Evolutionary conservation across 805 yeast genomes (phyloP).

Genomic region (Wickerhamiella occidentalis): DNA sequence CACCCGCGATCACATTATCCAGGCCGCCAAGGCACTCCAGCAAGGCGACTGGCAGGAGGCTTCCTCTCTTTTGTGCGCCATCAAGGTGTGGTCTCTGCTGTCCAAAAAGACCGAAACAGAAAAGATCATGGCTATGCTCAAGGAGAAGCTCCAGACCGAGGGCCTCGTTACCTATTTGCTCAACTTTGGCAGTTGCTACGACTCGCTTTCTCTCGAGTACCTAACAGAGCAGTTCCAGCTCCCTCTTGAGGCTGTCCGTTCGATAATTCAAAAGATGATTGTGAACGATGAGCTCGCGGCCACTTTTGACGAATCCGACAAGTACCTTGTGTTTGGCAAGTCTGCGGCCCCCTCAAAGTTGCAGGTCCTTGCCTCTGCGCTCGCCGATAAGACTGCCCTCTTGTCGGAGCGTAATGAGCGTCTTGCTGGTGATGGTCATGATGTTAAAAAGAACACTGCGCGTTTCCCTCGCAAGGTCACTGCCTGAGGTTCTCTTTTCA

Average conservation of each 20-base stretch:
- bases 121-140: constrained; percentile 46
- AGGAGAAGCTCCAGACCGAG: constrained; percentile 70
- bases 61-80: constrained; percentile 53
- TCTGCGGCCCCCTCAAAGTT: constrained; percentile 72
- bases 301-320: constrained; percentile 52
- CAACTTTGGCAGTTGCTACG: constrained; percentile 65
- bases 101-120: constrained; percentile 41
- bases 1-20: constrained; percentile 83
- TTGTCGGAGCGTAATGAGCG: constrained; percentile 78
- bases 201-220: constrained; percentile 56
- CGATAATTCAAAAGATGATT: constrained; percentile 63
- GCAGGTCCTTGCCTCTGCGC: constrained; percentile 74
- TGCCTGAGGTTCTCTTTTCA: no score
- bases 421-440: constrained; percentile 65
- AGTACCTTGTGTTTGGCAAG: constrained; percentile 53
- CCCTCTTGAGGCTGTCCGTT: constrained; percentile 41
- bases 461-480: background rate
- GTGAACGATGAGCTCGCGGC: constrained; percentile 68
- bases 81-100: constrained; percentile 78
- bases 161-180: constrained; percentile 88
- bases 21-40: constrained; percentile 80
- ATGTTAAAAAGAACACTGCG: constrained; percentile 16
- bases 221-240: constrained; percentile 59
- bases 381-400: constrained; percentile 69
- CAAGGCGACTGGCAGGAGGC: constrained; percentile 83